phyloP scores from a whole-genome alignment of 2,329 filamentous ascomycete genomes.

The Gremmenia infestans region DNA sequence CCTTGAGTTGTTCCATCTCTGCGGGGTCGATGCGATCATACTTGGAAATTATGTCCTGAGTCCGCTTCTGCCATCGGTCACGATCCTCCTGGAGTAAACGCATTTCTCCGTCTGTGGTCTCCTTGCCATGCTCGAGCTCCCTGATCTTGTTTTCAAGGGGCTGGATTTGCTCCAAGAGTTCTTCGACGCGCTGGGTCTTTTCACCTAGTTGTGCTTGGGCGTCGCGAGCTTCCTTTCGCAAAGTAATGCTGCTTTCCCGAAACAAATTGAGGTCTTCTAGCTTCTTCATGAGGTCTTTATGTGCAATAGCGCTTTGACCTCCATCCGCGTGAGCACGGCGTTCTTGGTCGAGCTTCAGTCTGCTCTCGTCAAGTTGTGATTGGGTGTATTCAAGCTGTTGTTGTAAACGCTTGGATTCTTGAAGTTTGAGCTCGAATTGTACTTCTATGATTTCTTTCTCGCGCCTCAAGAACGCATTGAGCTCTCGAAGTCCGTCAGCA shows the following conservation, averaged over 20 bases:
- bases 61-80: constrained; percentile 92
- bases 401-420: constrained; percentile 82
- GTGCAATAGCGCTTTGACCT: constrained; percentile 67
- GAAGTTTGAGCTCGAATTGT: constrained; percentile 84
- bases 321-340: constrained; percentile 70
- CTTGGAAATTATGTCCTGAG: constrained; percentile 91
- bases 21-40: constrained; percentile 93
- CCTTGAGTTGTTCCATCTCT: constrained; percentile 84
- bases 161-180: constrained; percentile 69
- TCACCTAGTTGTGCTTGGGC: constrained; percentile 71
- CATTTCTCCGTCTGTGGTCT: constrained; percentile 64
- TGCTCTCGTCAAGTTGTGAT: constrained; percentile 80
- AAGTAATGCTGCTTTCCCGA: constrained; percentile 86
- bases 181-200: constrained; percentile 69
- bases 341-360: constrained; percentile 87
- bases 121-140: constrained; percentile 79
- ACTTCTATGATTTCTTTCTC: constrained; percentile 98
- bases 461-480: constrained; percentile 84
- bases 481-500: constrained; percentile 75
- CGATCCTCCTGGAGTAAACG: constrained; percentile 86
- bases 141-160: constrained; percentile 76
- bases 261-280: constrained; percentile 94
- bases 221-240: constrained; percentile 80
- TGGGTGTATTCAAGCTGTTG: constrained; percentile 87
- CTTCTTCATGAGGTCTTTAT: constrained; percentile 89